Evolutionary conservation across 768 basidiomycete species (phyloP).

Genomic region (Phylloporus rhodoxanthus): DNA sequence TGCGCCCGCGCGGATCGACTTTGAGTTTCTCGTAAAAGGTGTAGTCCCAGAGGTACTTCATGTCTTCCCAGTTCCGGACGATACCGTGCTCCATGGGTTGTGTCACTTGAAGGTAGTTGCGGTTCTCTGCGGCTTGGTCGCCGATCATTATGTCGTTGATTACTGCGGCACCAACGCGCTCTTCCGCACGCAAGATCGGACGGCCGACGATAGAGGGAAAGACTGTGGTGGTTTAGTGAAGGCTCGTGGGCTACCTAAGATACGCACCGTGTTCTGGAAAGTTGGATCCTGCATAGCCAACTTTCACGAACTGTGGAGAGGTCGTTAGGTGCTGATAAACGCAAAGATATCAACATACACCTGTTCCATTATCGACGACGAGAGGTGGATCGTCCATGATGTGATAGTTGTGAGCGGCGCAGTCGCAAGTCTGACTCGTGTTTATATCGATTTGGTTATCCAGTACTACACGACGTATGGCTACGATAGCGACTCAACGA

Average conservation of each 20-base stretch:
- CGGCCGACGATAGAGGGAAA: slow-evolving; percentile 97
- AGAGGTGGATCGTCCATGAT: slow-evolving; percentile 43
- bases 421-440: not conserved
- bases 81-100: slow-evolving; percentile 99
- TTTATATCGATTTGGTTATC: slow-evolving; percentile 20
- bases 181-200: slow-evolving; percentile 95
- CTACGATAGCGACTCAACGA: not conserved
- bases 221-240: slow-evolving; percentile 40
- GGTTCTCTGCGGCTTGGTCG: slow-evolving; percentile 90
- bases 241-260: not conserved
- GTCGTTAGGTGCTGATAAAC: not conserved
- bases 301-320: slow-evolving; percentile 74
- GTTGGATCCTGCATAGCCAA: slow-evolving; percentile 87
- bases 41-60: slow-evolving; percentile 97
- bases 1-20: slow-evolving; percentile 79
- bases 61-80: slow-evolving; percentile 98
- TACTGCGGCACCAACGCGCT: slow-evolving; percentile 76
- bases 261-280: slow-evolving; percentile 85
- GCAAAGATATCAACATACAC: slow-evolving; percentile 41
- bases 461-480: not conserved
- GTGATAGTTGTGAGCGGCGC: not conserved
- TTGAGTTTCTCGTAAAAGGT: slow-evolving; percentile 95
- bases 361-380: slow-evolving; percentile 87
- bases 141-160: slow-evolving; percentile 99
- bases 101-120: slow-evolving; percentile 92